Conservation (phyloP, 129 eudicot species). For the Dittrichia graveolens region DNA sequence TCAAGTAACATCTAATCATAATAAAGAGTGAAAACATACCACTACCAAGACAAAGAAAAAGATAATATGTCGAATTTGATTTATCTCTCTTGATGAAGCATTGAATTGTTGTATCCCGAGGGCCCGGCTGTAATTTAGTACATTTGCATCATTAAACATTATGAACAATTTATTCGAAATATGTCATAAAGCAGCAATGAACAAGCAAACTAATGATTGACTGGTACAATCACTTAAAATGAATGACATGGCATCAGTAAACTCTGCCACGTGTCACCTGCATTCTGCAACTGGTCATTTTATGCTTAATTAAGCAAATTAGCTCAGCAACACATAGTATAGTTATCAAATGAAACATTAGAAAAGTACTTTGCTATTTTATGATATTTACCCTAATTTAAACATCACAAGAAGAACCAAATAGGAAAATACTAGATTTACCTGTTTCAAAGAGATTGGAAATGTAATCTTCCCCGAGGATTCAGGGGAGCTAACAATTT, state of each 20-base stretch:
- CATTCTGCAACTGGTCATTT: too few relatives aligned
- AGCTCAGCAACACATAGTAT: too few relatives aligned
- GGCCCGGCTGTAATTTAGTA: slow-evolving; percentile 71
- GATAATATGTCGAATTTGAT: slow-evolving; percentile 72
- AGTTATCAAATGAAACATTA: too few relatives aligned
- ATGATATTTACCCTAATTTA: neutral
- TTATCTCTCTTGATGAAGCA: slow-evolving; percentile 90
- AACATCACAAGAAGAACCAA: slow-evolving; percentile 6
- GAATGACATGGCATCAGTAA: too few relatives aligned
- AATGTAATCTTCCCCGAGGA: slow-evolving; percentile 79
- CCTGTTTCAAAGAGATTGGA: slow-evolving; percentile 93
- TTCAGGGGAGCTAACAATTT: slow-evolving; percentile 71
- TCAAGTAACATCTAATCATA: neutral
- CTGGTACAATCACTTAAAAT: too few relatives aligned
- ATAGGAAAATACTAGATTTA: slow-evolving; percentile 13
- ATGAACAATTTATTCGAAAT: neutral
- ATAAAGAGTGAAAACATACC: slow-evolving; percentile 38
- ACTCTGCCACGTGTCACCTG: too few relatives aligned
- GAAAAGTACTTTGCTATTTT: too few relatives aligned
- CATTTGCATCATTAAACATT: neutral
- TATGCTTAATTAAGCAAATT: too few relatives aligned
- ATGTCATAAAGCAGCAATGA: too few relatives aligned
- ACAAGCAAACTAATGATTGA: neutral
- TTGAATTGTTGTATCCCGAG: slow-evolving; percentile 78
- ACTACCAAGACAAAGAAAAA: slow-evolving; percentile 84